A percentile compares a stretch with the other conserved stretches of the same genome.
phyloP scores from a whole-genome alignment of 208 protist species.

The Crithidia bombi region DNA sequence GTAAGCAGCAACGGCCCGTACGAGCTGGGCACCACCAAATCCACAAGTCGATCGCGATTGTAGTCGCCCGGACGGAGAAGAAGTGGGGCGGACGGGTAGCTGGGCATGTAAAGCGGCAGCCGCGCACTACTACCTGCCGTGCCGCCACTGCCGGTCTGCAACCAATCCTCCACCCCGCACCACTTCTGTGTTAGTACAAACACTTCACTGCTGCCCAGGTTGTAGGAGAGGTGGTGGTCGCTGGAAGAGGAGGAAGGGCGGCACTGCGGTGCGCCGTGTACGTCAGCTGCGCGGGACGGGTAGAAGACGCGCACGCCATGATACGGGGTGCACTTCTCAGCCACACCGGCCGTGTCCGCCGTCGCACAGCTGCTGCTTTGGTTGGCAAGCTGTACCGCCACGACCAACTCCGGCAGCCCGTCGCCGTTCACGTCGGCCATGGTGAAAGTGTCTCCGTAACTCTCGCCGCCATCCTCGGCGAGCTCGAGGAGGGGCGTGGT shows the following conservation, averaged over 20 bases:
- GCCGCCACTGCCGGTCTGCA: neutral
- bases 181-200: slow-evolving; percentile 22
- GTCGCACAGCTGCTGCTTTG: slow-evolving; percentile 9
- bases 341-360: slow-evolving; percentile 1
- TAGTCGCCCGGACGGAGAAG: slow-evolving; percentile 60
- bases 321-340: slow-evolving; percentile 22
- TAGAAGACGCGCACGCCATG: slow-evolving; percentile 31
- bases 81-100: slow-evolving; percentile 38
- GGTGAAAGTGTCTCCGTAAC: slow-evolving; percentile 42
- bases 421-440: slow-evolving; percentile 61
- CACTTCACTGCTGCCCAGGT: slow-evolving; percentile 11
- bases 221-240: slow-evolving; percentile 22
- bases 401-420: slow-evolving; percentile 52
- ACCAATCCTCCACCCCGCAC: slow-evolving; percentile 24
- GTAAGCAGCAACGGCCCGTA: slow-evolving; percentile 64
- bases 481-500: slow-evolving; percentile 20
- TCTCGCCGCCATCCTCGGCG: neutral
- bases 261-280: slow-evolving; percentile 16
- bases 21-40: slow-evolving; percentile 70
- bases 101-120: slow-evolving; percentile 34
- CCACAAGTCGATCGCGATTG: slow-evolving; percentile 62
- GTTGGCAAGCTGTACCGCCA: slow-evolving; percentile 41
- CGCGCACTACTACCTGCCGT: neutral
- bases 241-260: neutral
- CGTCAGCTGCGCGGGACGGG: slow-evolving; percentile 10